Evolutionary conservation across 2,329 filamentous ascomycete genomes (phyloP).

Genomic region (Ophiobolus disseminans): DNA sequence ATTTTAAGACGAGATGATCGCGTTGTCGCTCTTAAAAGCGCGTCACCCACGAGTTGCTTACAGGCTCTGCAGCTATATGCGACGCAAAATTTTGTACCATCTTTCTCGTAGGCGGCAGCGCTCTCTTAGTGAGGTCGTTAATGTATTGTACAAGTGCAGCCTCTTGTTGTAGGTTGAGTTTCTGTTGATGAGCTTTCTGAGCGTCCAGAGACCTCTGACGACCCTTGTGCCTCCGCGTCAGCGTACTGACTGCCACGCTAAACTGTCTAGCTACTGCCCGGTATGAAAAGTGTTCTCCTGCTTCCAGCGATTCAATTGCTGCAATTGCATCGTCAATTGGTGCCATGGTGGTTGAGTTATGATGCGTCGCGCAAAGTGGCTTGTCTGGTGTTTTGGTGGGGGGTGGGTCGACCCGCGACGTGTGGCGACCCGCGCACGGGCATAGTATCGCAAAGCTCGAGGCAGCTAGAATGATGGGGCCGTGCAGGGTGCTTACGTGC

Average conservation of each 20-base stretch:
- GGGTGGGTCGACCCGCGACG: too few species aligned
- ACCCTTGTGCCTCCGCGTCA: neutral
- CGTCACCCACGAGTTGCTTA: slow-evolving; percentile 17
- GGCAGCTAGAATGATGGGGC: too few species aligned
- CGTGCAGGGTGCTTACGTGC: too few species aligned
- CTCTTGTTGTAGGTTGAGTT: slow-evolving; percentile 11
- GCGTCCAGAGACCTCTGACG: neutral
- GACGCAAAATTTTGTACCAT: slow-evolving; percentile 22
- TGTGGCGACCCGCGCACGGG: too few species aligned
- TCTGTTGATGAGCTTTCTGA: neutral
- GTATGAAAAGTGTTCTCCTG: slow-evolving; percentile 8
- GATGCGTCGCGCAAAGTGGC: neutral
- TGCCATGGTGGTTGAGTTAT: slow-evolving; percentile 13
- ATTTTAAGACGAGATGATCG: slow-evolving; percentile 15
- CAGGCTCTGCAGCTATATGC: slow-evolving; percentile 10
- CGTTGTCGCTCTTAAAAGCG: slow-evolving; percentile 16
- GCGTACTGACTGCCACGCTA: slow-evolving; percentile 6
- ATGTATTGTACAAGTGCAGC: slow-evolving; percentile 26
- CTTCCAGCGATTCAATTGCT: slow-evolving; percentile 10
- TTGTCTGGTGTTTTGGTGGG: neutral
- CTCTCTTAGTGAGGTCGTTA: slow-evolving; percentile 11
- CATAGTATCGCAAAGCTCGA: too few species aligned
- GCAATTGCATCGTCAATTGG: slow-evolving; percentile 12
- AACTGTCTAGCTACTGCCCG: neutral
- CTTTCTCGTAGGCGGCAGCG: slow-evolving; percentile 20